Evolutionary conservation across 1,284 basidiomycete species (phyloP).

Genomic region (Microbotryum scabiosae): DNA sequence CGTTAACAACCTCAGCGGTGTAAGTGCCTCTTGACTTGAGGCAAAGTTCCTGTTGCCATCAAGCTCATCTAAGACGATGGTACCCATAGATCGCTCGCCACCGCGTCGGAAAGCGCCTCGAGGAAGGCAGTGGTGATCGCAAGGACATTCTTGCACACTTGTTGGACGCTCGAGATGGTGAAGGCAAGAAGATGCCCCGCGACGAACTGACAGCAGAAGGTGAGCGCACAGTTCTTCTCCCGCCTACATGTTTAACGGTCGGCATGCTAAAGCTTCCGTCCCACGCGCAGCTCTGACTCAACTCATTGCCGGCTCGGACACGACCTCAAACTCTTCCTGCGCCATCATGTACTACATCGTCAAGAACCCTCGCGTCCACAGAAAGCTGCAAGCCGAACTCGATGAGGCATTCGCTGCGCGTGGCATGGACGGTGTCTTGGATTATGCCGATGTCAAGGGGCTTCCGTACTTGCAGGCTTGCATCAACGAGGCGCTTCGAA

Average conservation of each 20-base stretch:
- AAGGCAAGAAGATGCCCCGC: conserved; percentile 66
- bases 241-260: neutral
- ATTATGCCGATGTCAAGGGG: conserved; percentile 33
- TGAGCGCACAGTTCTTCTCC: neutral
- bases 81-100: conserved; percentile 56
- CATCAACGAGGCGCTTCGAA: conserved; percentile 70
- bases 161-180: conserved; percentile 64
- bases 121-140: conserved; percentile 50
- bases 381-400: conserved; percentile 67
- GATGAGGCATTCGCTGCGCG: conserved; percentile 56
- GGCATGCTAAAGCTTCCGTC: no score
- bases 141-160: conserved; percentile 73
- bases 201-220: conserved; percentile 78
- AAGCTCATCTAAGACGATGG: neutral
- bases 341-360: conserved; percentile 78
- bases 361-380: conserved; percentile 55
- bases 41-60: neutral
- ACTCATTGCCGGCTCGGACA: conserved; percentile 69
- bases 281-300: conserved; percentile 53
- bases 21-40: conserved; percentile 14
- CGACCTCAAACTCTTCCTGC: conserved; percentile 75
- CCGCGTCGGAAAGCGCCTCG: conserved; percentile 65
- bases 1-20: conserved; percentile 63
- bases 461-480: conserved; percentile 55
- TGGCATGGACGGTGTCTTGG: conserved; percentile 29